Evolutionary conservation across 768 basidiomycete genomes (phyloP), one percentile per base, ranked within the genome.

Genomic region (Tremella fuciformis): DNA sequence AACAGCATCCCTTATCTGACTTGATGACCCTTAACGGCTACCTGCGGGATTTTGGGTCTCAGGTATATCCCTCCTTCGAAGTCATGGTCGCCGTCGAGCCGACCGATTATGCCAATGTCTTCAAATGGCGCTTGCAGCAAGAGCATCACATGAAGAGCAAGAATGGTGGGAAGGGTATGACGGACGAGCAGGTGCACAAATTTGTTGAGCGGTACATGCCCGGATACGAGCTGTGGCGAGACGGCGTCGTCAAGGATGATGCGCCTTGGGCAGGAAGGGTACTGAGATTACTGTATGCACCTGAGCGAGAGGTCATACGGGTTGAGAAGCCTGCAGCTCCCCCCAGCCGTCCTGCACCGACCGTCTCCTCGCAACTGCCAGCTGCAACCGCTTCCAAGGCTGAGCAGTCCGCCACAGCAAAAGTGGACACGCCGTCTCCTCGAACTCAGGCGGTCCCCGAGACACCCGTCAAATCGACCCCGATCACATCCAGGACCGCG

Each of bases 181-280:
- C 86, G 0, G 91, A 94, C 69, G 84, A 82, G 7, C 77, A 94
- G 80, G 84, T 86, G 64, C 85, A 85, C 65, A 73, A 25, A 38
- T 94, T 94, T 73, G 85, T 93, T 8, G 88, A 91, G 76, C 85
- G 93, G 8, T 97, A 96, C 76, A 91, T 97, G 66, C 93, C 93
- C 0, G 91, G 89, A 1, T 97, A 96, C 70, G 85, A 94, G 59
- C 87, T 94, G 73, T 97, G 89, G 72, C 84, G 82, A 2, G 83
- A 84, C 19, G 84, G 86, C 11, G 78, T 88, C n/a, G 55, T 56
- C 51, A 58, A 53, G 8, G 58, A 40, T 13, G 54, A 48, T 0
- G 58, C 53, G 18, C 50, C 59, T 1, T 70, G 68, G 68, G 44
- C 39, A 38, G 65, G 68, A 13, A 61, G 48, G 38, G 65, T 64